Evolutionary conservation across 1,284 basidiomycete genomes (phyloP).

Genomic region (Schizopora paradoxa): DNA sequence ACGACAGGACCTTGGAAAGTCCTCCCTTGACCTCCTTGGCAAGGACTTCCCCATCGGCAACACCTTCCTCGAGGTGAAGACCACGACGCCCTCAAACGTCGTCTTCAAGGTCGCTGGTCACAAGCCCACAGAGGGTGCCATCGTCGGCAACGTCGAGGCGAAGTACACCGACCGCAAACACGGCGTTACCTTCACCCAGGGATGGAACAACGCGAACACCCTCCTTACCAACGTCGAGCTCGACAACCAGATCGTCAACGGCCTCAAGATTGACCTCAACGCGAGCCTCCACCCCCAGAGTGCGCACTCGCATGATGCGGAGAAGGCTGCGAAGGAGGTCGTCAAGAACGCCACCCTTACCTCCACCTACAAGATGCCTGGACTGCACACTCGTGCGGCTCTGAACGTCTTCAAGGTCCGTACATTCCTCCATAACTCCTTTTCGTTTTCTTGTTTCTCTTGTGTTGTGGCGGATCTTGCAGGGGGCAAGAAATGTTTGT

Average conservation of each 20-base stretch:
- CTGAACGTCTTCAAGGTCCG: constrained; percentile 93
- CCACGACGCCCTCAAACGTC: constrained; percentile 85
- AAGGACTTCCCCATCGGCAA: constrained; percentile 91
- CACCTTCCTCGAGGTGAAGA: constrained; percentile 87
- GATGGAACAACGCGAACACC: constrained; percentile 92
- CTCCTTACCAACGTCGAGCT: constrained; percentile 92
- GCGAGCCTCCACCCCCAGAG: constrained; percentile 86
- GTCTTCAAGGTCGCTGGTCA: constrained; percentile 83
- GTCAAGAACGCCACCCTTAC: constrained; percentile 80
- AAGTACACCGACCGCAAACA: constrained; percentile 87
- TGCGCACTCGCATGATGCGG: constrained; percentile 33
- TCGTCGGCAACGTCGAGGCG: constrained; percentile 85
- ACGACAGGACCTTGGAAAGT: constrained; percentile 89
- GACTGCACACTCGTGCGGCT: constrained; percentile 87
- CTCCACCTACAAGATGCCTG: constrained; percentile 94
- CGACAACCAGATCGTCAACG: constrained; percentile 97
- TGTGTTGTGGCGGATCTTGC: not conserved
- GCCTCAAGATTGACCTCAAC: constrained; percentile 91
- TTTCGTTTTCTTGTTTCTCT: constrained; percentile 13
- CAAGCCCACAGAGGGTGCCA: constrained; percentile 67
- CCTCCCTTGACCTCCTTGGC: constrained; percentile 89
- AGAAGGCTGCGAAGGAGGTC: constrained; percentile 38
- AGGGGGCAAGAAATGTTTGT: not conserved
- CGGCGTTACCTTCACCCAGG: constrained; percentile 86
- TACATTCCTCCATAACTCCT: constrained; percentile 16